phyloP scores from a whole-genome alignment of 2,329 filamentous ascomycete genomes.

The Fusarium sp. region DNA sequence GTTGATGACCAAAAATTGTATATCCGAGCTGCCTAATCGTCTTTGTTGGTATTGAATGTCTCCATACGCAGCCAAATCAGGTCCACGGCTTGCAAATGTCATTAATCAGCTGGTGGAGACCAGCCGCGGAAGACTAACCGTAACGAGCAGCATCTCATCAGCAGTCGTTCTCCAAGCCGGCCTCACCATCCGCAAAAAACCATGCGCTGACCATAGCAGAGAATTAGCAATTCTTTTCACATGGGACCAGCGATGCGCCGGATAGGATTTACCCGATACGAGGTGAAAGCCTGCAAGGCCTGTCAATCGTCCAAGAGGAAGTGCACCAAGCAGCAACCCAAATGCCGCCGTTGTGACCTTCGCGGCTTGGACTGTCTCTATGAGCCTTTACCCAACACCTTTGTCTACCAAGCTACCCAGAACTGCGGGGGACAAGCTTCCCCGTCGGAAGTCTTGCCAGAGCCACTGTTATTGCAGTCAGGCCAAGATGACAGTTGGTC shows the following conservation, averaged over 20 bases:
- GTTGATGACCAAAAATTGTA: too few relatives aligned
- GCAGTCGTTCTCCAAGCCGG: not conserved
- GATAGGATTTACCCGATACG: not conserved
- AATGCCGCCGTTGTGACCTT: conserved; percentile 26
- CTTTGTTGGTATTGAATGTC: too few relatives aligned
- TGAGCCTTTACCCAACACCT: conserved; percentile 3
- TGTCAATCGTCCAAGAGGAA: conserved; percentile 31
- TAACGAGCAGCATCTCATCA: not conserved
- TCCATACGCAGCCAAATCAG: not conserved
- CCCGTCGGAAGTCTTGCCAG: not conserved
- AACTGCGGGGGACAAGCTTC: not conserved
- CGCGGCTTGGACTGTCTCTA: conserved; percentile 34
- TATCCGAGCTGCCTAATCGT: too few relatives aligned
- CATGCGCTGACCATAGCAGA: not conserved
- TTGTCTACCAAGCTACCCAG: conserved; percentile 6
- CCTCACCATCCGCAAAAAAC: not conserved
- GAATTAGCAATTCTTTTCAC: not conserved
- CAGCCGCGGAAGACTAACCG: conserved; percentile 12
- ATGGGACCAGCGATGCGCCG: not conserved
- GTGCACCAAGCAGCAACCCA: conserved; percentile 28
- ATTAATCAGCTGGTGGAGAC: not conserved
- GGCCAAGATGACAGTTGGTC: not conserved
- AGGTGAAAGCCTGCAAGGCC: conserved; percentile 15
- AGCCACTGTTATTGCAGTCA: not conserved
- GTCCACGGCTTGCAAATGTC: not conserved